Base-by-base conservation (phyloP, 139 green algal species). In the Picochlorum sp. region DNA sequence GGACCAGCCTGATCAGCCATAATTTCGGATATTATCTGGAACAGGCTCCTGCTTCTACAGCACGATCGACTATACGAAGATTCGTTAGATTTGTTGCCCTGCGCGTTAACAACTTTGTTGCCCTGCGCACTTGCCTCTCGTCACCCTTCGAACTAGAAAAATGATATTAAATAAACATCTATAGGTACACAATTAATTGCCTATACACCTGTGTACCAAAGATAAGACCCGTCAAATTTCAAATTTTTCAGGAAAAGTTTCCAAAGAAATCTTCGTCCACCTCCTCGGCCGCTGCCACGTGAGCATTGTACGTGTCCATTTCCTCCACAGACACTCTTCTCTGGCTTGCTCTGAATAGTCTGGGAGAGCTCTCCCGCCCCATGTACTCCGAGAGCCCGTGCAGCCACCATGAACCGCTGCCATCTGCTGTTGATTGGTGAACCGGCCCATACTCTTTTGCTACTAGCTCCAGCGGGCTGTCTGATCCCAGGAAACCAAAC, bases 261-360 rank as follows among this genome's bases (percentile, higher is more conserved):
- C 69, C 69, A 21, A 63, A 54, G 18, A 84, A 87, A 65, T 87
- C 83, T 66, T 90, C 82, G n/a, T 84, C 82, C 2, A 52, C 41
- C 15, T 75, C 79, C 60, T 71, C 65, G 8, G 70, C 77, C 16
- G 73, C 82, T 8, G 45, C 58, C 5, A 72, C 55, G 28, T 85
- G 79, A 1, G 55, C 44, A 18, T 72, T 47, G 62, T 83, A 88
- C 1, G 76, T 72, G 4, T 72, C 77, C 72, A 86, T 86, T 71
- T 90, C 72, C 20, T 45, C 57, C 3, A 75, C 28, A 1, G 74
- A 84, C 44, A 88, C 60, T 62, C 81, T 71, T 54, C 80, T 58
- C 72, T 89, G 83, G 66, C 85, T 78, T 49, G 76, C 58, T 16
- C 76, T 66, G 45, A 85, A 88, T 45, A 89, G 51, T 74, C 75